A percentile compares a stretch with the other conserved stretches of the same genome.
Conservation (phyloP, 495 filamentous ascomycete genomes). For the Hypoxylon crocopeplum region DNA sequence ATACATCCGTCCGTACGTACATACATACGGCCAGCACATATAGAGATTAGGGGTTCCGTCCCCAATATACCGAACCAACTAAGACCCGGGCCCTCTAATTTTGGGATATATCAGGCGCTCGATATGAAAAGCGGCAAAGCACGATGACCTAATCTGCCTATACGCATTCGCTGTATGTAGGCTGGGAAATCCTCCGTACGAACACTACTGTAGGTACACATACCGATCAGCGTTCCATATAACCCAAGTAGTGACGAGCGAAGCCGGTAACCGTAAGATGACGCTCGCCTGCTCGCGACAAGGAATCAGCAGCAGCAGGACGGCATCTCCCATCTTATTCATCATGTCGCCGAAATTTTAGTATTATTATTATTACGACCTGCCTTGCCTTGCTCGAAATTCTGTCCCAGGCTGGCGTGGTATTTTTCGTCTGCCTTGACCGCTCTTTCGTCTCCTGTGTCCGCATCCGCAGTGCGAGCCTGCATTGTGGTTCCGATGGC, state of each 20-base stretch:
- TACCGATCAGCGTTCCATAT: too few relatives aligned
- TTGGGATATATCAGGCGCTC: constrained; percentile 22
- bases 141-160: constrained; percentile 12
- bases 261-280: too few relatives aligned
- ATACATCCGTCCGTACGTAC: constrained; percentile 4
- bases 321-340: too few relatives aligned
- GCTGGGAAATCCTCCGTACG: too few relatives aligned
- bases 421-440: constrained; percentile 15
- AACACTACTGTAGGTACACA: too few relatives aligned
- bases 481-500: not conserved
- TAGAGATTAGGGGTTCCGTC: not conserved
- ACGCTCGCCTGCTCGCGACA: too few relatives aligned
- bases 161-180: too few relatives aligned
- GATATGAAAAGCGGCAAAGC: constrained; percentile 1
- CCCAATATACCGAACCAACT: constrained; percentile 30
- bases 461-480: not conserved
- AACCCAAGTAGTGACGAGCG: too few relatives aligned
- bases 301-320: too few relatives aligned
- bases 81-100: constrained; percentile 25
- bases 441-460: constrained; percentile 21
- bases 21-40: constrained; percentile 1
- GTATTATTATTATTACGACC: constrained; percentile 1
- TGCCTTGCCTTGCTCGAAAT: not conserved
- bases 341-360: too few relatives aligned
- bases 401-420: not conserved